Base-by-base conservation (phyloP, 495 filamentous ascomycete genomes). In the Glonium stellatum region DNA sequence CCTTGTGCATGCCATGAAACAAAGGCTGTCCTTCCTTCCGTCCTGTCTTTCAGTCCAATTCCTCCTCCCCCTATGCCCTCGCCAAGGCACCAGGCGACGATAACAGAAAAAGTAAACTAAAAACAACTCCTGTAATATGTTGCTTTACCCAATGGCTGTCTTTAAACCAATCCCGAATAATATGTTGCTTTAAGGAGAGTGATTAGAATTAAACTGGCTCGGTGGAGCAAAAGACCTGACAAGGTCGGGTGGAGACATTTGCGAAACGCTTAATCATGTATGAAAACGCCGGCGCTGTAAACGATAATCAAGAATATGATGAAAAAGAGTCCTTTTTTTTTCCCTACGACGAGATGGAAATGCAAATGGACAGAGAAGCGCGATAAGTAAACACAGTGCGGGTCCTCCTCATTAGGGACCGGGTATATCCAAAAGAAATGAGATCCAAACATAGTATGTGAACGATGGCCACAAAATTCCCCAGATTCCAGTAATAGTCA, bases 371-470 rank as follows among this genome's bases (percentile, higher is more conserved):
- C 21, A 44, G 39, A 44, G 39, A 44, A 51, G 48, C 25, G 48
- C 19, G 48, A 25, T 23, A 27, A 23, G 25, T 13, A 9, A 9
- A 51, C 25, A 51, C 21, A 23, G 31, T 25, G 25, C 9, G 48
- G 48, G 48, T 23, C 48, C 48, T 51, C 48, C 48, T 51, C 48
- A 51, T 51, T 51, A 25, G 48, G 48, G 48, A 51, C 48, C 48
- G 48, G 48, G 48, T 51, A 51, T 51, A 51, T 51, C 48, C 21
- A 51, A 51, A 23, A 51, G 25, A 51, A 22, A 25, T 22, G 31
- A 51, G 25, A 51, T 31, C 13, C 25, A 51, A 51, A 27, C 25
- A 27, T 48, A 22, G 44, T 48, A 19, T 18, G 44, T 48, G 44
- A 48, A 22, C 41, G 44, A 31, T 31, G 27, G 6, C 27, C 27